Conservation (phyloP, 495 filamentous ascomycete genomes). For the Glutinoglossum americanum region DNA sequence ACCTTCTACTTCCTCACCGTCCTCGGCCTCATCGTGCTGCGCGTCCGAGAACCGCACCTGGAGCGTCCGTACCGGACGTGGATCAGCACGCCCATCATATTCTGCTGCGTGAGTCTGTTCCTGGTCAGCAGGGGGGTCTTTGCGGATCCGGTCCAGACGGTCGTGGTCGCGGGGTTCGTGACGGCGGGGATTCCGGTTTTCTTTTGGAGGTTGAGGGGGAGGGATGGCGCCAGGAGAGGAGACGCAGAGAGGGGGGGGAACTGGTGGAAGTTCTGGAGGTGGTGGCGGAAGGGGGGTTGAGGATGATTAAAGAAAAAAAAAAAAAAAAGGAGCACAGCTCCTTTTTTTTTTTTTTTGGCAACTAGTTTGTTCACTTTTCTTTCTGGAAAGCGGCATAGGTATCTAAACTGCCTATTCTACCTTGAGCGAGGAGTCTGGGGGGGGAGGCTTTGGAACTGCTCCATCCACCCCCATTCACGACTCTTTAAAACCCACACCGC, state of each 20-base stretch:
- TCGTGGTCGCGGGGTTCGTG: conserved; percentile 70
- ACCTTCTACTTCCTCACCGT: conserved; percentile 94
- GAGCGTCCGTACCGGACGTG: conserved; percentile 85
- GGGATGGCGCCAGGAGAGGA: conserved; percentile 20
- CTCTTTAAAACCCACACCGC: not conserved
- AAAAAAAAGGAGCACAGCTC: no score
- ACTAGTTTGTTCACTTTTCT: no score
- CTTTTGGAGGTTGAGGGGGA: conserved; percentile 56
- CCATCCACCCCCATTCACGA: no score
- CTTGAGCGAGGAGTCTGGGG: no score
- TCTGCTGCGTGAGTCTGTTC: conserved; percentile 94
- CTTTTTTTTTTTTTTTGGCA: no score
- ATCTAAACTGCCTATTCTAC: no score
- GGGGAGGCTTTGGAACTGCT: no score
- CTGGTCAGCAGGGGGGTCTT: conserved; percentile 72
- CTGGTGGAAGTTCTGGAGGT: conserved; percentile 40
- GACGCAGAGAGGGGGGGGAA: conserved; percentile 14
- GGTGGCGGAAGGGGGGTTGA: conserved; percentile 11
- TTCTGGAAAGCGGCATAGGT: no score
- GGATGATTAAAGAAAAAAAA: not conserved
- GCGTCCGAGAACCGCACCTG: conserved; percentile 70
- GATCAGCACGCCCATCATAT: conserved; percentile 92
- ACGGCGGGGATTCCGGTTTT: conserved; percentile 67
- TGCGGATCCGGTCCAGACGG: conserved; percentile 69
- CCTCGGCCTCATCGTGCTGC: conserved; percentile 72